Conservation (phyloP, 805 yeast species). For the Saturnispora halmiae region DNA sequence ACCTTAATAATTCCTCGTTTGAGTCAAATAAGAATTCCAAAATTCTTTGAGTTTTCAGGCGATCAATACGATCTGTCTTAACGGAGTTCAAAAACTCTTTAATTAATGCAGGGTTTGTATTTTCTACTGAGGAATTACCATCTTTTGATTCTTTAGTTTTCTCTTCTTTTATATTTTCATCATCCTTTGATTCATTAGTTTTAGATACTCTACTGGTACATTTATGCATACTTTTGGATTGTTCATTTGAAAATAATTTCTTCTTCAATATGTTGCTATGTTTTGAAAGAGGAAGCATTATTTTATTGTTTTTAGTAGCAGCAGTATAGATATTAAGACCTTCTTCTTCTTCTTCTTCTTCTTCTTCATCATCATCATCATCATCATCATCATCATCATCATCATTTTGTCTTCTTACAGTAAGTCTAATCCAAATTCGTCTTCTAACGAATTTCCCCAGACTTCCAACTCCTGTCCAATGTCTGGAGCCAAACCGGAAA, state of each 20-base stretch:
- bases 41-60: constrained; percentile 14
- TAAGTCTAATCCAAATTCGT: constrained; percentile 40
- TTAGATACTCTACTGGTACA: no score
- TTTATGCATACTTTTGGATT: no score
- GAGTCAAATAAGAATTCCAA: constrained; percentile 10
- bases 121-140: neutral
- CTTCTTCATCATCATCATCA: neutral
- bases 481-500: constrained; percentile 32
- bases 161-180: neutral
- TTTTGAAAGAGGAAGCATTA: no score
- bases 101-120: neutral
- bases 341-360: no score
- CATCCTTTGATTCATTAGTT: neutral
- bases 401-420: constrained; percentile 5
- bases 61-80: constrained; percentile 13
- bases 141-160: neutral
- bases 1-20: neutral
- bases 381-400: neutral
- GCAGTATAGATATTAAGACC: no score
- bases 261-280: neutral
- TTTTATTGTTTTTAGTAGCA: no score
- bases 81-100: neutral
- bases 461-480: constrained; percentile 44
- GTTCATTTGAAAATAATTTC: neutral
- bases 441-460: constrained; percentile 44